phyloP scores from a whole-genome alignment of 352 stramenopile species.

The Globisporangium spinosum region DNA sequence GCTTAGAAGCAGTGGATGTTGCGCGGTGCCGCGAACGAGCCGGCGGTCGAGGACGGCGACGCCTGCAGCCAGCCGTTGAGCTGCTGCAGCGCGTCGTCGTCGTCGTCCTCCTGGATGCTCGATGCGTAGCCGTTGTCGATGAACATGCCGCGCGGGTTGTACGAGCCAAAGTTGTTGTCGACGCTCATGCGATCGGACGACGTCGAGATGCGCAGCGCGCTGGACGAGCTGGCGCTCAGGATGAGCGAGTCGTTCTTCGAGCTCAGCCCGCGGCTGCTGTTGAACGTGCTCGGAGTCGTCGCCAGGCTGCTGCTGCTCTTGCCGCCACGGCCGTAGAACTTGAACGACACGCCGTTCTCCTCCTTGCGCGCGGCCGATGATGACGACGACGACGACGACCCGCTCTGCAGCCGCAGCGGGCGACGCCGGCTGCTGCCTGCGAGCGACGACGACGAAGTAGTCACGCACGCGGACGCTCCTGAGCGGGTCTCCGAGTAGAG shows the following conservation, averaged over 20 bases:
- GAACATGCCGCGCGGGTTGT: constrained; percentile 46
- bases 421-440: neutral
- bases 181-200: constrained; percentile 66
- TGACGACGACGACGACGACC: neutral
- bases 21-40: constrained; percentile 34
- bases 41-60: constrained; percentile 59
- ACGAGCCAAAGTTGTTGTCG: constrained; percentile 69
- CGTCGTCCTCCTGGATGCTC: constrained; percentile 68
- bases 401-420: constrained; percentile 12
- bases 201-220: constrained; percentile 38
- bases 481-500: constrained; percentile 23
- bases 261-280: constrained; percentile 25
- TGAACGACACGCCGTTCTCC: constrained; percentile 41
- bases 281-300: constrained; percentile 14
- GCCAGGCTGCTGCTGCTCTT: constrained; percentile 27
- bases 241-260: constrained; percentile 50
- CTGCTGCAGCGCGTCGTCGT: constrained; percentile 38
- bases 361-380: constrained; percentile 18
- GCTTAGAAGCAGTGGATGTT: constrained; percentile 23
- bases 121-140: constrained; percentile 46
- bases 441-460: neutral
- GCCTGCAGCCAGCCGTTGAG: constrained; percentile 64
- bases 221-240: constrained; percentile 42
- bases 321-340: constrained; percentile 59
- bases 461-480: constrained; percentile 16